Evolutionary conservation across 768 basidiomycete species (phyloP).

Genomic region (Fomitopsis pulvina): DNA sequence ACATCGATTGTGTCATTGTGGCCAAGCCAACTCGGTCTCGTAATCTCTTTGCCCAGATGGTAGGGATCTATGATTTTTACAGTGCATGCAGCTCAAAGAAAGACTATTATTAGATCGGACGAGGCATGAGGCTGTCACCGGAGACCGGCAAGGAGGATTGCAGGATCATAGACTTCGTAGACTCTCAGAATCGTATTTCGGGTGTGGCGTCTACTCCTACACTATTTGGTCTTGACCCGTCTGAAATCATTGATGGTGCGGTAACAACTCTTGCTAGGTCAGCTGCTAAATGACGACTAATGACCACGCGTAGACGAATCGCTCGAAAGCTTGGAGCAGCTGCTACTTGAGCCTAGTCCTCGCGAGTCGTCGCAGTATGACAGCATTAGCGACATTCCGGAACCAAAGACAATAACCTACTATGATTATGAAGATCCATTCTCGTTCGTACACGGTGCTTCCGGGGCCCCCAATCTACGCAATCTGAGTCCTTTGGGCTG

Average conservation of each 20-base stretch:
- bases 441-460: slow-evolving; percentile 40
- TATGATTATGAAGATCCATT: slow-evolving; percentile 75
- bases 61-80: slow-evolving; percentile 27
- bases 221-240: slow-evolving; percentile 80
- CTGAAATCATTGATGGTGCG: slow-evolving; percentile 58
- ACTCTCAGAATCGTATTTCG: slow-evolving; percentile 56
- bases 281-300: slow-evolving; percentile 3
- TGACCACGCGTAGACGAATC: slow-evolving; percentile 38
- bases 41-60: slow-evolving; percentile 93
- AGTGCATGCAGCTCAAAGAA: too few relatives aligned
- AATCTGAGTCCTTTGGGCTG: slow-evolving; percentile 58
- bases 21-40: slow-evolving; percentile 85
- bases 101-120: slow-evolving; percentile 63
- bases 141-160: slow-evolving; percentile 78
- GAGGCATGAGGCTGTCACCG: slow-evolving; percentile 85
- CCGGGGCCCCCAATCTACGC: slow-evolving; percentile 47
- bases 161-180: slow-evolving; percentile 87
- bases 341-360: slow-evolving; percentile 13
- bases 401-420: slow-evolving; percentile 62
- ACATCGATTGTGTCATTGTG: slow-evolving; percentile 85
- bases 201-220: slow-evolving; percentile 78
- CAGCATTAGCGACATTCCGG: slow-evolving; percentile 34
- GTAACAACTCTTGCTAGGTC: neutral
- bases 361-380: slow-evolving; percentile 10
- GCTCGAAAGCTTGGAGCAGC: slow-evolving; percentile 40